A percentile compares a stretch with the other conserved stretches of the same genome.
phyloP scores from a whole-genome alignment of 306 rosid genomes.

The Ormosia emarginata region DNA sequence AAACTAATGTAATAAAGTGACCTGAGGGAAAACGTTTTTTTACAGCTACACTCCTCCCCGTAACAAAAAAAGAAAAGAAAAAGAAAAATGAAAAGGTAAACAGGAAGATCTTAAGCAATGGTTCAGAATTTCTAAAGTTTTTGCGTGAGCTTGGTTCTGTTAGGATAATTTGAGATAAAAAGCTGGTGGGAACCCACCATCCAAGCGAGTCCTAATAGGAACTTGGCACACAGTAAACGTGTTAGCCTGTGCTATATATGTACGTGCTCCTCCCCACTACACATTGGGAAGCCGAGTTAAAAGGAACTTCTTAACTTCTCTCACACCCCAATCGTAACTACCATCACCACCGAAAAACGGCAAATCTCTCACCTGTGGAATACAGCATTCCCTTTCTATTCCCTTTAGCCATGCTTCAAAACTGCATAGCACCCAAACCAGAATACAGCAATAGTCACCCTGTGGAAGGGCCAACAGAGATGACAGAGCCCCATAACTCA shows the following conservation, averaged over 20 bases:
- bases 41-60: no score
- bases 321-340: neutral
- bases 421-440: slow-evolving; percentile 33
- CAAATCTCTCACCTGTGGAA: neutral
- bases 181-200: slow-evolving; percentile 30
- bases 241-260: slow-evolving; percentile 21
- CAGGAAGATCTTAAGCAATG: neutral
- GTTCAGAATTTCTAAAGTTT: slow-evolving; percentile 1
- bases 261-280: slow-evolving; percentile 15
- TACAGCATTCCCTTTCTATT: no score
- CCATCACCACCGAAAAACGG: neutral
- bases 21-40: neutral
- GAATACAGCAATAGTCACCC: slow-evolving; percentile 2
- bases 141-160: neutral
- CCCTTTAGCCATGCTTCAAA: slow-evolving; percentile 24
- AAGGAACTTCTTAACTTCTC: slow-evolving; percentile 27
- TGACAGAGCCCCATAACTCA: slow-evolving; percentile 33
- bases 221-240: neutral
- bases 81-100: no score
- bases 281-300: slow-evolving; percentile 14
- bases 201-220: neutral
- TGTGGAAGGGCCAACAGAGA: slow-evolving; percentile 18
- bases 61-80: no score
- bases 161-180: slow-evolving; percentile 22
- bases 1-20: neutral